Conservation (phyloP, 2,329 filamentous ascomycete genomes). For the Colletotrichum sp. region DNA sequence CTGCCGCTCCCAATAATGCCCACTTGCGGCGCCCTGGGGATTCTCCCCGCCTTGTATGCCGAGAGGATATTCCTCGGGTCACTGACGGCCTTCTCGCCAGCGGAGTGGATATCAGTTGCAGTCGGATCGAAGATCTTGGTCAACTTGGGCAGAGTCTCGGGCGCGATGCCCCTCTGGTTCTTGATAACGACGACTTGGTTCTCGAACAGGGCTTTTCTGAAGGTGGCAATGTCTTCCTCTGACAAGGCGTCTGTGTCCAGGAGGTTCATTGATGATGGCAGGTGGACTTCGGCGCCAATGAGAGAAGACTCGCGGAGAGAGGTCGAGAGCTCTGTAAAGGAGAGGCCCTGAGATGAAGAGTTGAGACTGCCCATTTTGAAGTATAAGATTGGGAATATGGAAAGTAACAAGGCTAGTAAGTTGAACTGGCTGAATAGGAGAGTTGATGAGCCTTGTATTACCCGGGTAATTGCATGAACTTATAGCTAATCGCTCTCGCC, state of each 20-base stretch:
- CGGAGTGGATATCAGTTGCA: neutral
- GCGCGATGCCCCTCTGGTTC: neutral
- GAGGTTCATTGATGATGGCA: neutral
- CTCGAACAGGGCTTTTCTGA: neutral
- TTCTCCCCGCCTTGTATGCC: neutral
- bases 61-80: neutral
- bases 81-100: neutral
- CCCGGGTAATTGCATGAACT: neutral
- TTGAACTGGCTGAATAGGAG: neutral
- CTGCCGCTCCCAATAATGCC: neutral
- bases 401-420: neutral
- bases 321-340: neutral
- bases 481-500: neutral
- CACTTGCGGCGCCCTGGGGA: neutral
- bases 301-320: neutral
- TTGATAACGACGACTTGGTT: neutral
- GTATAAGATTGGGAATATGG: fast-evolving
- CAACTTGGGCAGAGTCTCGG: neutral
- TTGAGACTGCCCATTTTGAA: neutral
- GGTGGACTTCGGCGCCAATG: neutral
- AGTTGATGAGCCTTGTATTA: neutral
- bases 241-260: neutral
- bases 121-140: neutral
- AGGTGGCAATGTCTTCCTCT: neutral
- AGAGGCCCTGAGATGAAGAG: neutral